These are phyloP conservation scores for Pistacia atlantica DNA, from an alignment of 345 rosid genomes.

Conservation along the genomic window DNA sequence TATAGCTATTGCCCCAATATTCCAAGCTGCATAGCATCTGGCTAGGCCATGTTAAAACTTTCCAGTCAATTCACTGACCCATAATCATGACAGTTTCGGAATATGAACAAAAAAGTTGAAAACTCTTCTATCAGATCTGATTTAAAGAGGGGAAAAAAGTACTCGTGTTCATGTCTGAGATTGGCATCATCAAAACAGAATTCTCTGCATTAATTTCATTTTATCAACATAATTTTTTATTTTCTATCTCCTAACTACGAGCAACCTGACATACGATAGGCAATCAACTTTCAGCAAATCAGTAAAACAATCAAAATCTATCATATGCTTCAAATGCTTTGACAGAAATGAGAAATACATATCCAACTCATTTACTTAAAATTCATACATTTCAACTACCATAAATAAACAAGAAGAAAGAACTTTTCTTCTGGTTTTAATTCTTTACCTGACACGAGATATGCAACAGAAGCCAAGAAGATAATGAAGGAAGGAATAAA, in stretches of 20 bases:
- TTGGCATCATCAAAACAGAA: not conserved
- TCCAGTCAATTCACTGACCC: not conserved
- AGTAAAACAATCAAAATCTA: not conserved
- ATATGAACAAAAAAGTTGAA: not conserved
- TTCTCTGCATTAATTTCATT: not conserved
- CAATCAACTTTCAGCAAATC: not conserved
- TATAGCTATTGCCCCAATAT: not conserved
- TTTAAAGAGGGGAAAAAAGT: not conserved
- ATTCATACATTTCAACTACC: not conserved
- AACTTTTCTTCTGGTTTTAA: not conserved
- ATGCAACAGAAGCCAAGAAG: slow-evolving; percentile 64
- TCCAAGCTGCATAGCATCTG: slow-evolving; percentile 1
- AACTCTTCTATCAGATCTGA: not conserved
- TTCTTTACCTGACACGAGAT: slow-evolving; percentile 72
- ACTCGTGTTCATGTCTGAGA: not conserved
- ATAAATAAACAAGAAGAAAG: not conserved
- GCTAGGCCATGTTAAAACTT: not conserved
- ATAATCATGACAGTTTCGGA: not conserved
- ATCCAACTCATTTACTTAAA: not conserved
- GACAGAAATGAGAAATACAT: not conserved
- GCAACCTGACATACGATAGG: not conserved
- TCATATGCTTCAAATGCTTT: not conserved
- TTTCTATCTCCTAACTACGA: not conserved
- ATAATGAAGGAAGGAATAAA: slow-evolving; percentile 63
- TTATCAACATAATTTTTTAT: not conserved